Evolutionary conservation across 352 stramenopile genomes (phyloP).

Genomic region (Phytophthora boehmeriae): DNA sequence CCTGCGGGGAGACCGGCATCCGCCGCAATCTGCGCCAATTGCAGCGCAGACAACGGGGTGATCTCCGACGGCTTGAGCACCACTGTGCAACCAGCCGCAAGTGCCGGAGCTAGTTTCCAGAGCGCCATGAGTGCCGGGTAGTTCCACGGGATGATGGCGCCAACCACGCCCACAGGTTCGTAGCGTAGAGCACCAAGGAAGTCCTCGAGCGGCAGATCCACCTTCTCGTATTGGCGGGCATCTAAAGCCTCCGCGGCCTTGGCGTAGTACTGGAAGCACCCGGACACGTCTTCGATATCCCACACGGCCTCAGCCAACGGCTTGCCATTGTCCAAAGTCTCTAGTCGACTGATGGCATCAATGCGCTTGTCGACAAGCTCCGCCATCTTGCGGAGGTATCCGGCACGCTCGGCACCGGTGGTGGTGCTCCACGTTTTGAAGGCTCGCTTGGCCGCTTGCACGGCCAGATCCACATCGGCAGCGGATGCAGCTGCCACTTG

Average conservation of each 20-base stretch:
- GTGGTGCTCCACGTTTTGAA: slow-evolving; percentile 57
- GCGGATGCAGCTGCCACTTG: slow-evolving; percentile 47
- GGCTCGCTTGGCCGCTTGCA: slow-evolving; percentile 49
- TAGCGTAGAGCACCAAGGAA: slow-evolving; percentile 56
- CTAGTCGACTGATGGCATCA: slow-evolving; percentile 50
- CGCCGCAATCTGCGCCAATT: slow-evolving; percentile 62
- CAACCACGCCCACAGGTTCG: slow-evolving; percentile 73
- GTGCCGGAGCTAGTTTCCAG: slow-evolving; percentile 84
- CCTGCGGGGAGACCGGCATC: slow-evolving; percentile 67
- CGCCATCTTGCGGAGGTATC: slow-evolving; percentile 20
- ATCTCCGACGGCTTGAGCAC: slow-evolving; percentile 71
- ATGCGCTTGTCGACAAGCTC: slow-evolving; percentile 27
- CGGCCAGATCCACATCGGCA: slow-evolving; percentile 54
- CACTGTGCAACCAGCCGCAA: slow-evolving; percentile 93
- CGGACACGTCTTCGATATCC: slow-evolving; percentile 74
- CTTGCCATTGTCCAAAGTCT: slow-evolving; percentile 76
- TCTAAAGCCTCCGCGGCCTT: slow-evolving; percentile 36
- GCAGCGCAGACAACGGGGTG: slow-evolving; percentile 91
- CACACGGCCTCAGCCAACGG: slow-evolving; percentile 61
- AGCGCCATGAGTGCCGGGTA: slow-evolving; percentile 57
- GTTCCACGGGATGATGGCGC: slow-evolving; percentile 62
- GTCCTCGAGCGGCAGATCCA: slow-evolving; percentile 51
- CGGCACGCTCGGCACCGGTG: slow-evolving; percentile 43
- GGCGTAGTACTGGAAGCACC: slow-evolving; percentile 46
- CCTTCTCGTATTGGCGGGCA: slow-evolving; percentile 50